phyloP scores from a whole-genome alignment of 495 filamentous ascomycete genomes.

The Thermothielavioides terrestris region DNA sequence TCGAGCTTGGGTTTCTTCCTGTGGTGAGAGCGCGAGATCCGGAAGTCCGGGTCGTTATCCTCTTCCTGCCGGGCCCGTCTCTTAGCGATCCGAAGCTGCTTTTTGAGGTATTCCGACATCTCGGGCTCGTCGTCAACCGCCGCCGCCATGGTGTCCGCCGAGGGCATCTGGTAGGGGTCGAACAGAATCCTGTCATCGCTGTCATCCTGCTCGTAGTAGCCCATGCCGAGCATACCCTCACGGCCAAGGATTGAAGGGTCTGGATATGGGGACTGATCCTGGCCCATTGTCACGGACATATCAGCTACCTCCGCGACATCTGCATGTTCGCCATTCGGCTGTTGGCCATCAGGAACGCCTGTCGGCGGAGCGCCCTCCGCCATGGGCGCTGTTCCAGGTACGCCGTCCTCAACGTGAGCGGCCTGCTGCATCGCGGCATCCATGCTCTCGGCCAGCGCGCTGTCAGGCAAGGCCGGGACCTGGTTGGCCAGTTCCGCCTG shows the following conservation, averaged over 20 bases:
- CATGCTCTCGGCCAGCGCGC: constrained; percentile 23
- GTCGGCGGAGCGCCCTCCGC: constrained; percentile 3
- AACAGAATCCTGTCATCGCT: constrained; percentile 43
- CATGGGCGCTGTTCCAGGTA: neutral
- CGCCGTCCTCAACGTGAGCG: constrained; percentile 24
- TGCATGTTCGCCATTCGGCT: constrained; percentile 3
- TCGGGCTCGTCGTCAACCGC: constrained; percentile 32
- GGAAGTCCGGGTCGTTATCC: constrained; percentile 41
- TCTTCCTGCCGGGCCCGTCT: constrained; percentile 37
- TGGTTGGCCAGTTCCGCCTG: constrained; percentile 20
- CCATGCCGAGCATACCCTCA: constrained; percentile 45
- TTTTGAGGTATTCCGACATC: constrained; percentile 39
- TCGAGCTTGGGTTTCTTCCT: constrained; percentile 29
- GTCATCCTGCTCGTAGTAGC: constrained; percentile 48
- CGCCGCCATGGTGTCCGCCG: constrained; percentile 30
- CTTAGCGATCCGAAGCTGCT: constrained; percentile 38
- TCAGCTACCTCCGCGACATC: constrained; percentile 20
- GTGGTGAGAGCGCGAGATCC: constrained; percentile 25
- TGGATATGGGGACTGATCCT: constrained; percentile 38
- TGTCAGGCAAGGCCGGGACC: constrained; percentile 21
- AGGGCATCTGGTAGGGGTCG: constrained; percentile 39
- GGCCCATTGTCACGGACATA: constrained; percentile 19
- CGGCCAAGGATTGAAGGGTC: constrained; percentile 36
- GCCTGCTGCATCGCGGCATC: constrained; percentile 28
- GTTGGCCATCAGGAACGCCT: neutral